Percentiles rank a stretch among this genome's conserved stretches.
Conservation (phyloP, 495 filamentous ascomycete genomes). For the Hyaloscypha finlandica region DNA sequence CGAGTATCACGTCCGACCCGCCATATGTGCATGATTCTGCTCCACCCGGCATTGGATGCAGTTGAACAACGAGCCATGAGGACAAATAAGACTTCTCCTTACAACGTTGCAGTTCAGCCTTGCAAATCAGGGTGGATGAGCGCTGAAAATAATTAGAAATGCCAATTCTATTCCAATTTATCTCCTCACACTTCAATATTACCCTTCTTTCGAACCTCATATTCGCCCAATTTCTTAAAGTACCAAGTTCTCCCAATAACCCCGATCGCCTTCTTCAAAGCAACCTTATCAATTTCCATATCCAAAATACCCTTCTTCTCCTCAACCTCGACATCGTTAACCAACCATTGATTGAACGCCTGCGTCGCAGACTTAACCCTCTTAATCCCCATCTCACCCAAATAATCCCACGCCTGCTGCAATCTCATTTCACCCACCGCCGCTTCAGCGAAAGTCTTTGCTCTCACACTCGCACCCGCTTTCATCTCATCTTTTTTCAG, state of each 20-base stretch:
- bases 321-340: constrained; percentile 21
- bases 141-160: no score
- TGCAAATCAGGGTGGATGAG: no score
- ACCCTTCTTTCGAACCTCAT: no score
- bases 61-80: no score
- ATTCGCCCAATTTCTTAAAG: constrained; percentile 12
- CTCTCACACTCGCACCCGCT: constrained; percentile 15
- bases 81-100: no score
- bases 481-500: constrained; percentile 8
- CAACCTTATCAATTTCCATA: constrained; percentile 3
- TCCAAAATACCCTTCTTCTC: constrained; percentile 13
- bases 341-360: constrained; percentile 18
- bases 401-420: constrained; percentile 38
- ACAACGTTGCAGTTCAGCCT: no score
- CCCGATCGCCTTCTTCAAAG: constrained; percentile 15
- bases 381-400: constrained; percentile 27
- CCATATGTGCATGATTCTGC: no score
- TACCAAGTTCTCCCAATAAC: constrained; percentile 22
- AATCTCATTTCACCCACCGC: constrained; percentile 27
- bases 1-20: no score
- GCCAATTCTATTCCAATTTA: no score
- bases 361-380: constrained; percentile 4
- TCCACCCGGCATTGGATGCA: no score
- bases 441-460: constrained; percentile 27
- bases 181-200: no score